A percentile compares a stretch with the other conserved stretches of the same genome.
Evolutionary conservation across 129 eudicot genomes (phyloP).

Genomic region (Ambrosia trifida): DNA sequence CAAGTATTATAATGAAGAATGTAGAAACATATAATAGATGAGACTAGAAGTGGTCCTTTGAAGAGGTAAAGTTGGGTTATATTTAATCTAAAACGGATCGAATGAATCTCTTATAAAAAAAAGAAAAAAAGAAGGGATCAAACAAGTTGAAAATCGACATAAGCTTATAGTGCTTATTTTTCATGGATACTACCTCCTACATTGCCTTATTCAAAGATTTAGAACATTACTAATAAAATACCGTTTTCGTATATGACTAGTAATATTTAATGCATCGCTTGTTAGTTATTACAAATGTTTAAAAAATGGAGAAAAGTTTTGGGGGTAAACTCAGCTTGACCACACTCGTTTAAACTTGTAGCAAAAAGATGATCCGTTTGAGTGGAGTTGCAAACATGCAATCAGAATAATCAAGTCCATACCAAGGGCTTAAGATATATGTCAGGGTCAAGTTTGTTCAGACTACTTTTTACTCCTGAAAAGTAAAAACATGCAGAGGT

Average conservation of each 20-base stretch:
- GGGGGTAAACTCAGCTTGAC: not conserved
- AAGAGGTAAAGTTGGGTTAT: not conserved
- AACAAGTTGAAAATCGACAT: not conserved
- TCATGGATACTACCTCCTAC: not conserved
- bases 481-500: slow-evolving; percentile 13
- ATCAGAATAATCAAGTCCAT: slow-evolving; percentile 18
- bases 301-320: not conserved
- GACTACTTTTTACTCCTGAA: slow-evolving; percentile 48
- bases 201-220: slow-evolving; percentile 6
- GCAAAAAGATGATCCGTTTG: not conserved
- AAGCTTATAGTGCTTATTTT: not conserved
- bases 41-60: not conserved
- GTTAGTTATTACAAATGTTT: not conserved
- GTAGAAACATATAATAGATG: not conserved
- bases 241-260: not conserved
- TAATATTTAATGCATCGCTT: not conserved
- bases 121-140: not conserved
- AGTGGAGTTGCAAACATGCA: slow-evolving; percentile 3
- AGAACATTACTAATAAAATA: not conserved
- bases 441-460: slow-evolving; percentile 41
- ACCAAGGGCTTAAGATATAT: slow-evolving; percentile 56
- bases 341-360: not conserved
- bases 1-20: slow-evolving; percentile 19
- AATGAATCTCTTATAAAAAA: not conserved
- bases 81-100: not conserved